These are phyloP conservation scores for Wickerhamomyces subpelliculosus DNA, from an alignment of 805 yeast genomes.

Conservation along the genomic window DNA sequence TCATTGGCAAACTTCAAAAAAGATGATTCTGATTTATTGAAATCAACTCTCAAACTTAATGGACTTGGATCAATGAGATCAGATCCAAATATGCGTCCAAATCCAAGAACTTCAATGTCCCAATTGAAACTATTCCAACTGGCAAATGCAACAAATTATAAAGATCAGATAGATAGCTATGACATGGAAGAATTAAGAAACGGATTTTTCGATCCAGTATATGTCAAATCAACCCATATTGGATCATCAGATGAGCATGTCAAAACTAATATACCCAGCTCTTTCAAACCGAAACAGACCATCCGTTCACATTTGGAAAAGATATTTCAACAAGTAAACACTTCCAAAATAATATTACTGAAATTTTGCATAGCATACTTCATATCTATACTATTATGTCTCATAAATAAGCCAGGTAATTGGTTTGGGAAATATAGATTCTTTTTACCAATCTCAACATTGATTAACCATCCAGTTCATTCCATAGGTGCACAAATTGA, in stretches of 20 bases:
- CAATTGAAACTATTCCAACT: slow-evolving; percentile 26
- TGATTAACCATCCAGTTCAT: slow-evolving; percentile 42
- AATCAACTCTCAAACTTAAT: slow-evolving; percentile 6
- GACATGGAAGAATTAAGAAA: slow-evolving; percentile 39
- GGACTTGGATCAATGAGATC: slow-evolving; percentile 2
- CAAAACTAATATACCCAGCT: neutral
- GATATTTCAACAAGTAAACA: slow-evolving; percentile 7
- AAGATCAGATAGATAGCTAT: slow-evolving; percentile 25
- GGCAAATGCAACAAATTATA: slow-evolving; percentile 10
- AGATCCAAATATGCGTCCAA: slow-evolving; percentile 4
- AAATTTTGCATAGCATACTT: slow-evolving; percentile 35
- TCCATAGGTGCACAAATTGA: slow-evolving; percentile 41
- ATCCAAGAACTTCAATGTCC: slow-evolving; percentile 28
- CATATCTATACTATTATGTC: slow-evolving; percentile 31
- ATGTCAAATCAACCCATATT: slow-evolving; percentile 20
- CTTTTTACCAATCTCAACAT: slow-evolving; percentile 34
- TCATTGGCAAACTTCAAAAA: neutral
- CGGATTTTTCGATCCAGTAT: slow-evolving; percentile 43
- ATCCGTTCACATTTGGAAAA: neutral
- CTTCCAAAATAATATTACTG: slow-evolving; percentile 8
- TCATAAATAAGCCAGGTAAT: slow-evolving; percentile 27
- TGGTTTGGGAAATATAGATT: slow-evolving; percentile 39
- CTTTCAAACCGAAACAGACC: neutral
- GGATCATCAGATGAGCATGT: neutral
- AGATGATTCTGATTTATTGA: slow-evolving; percentile 8